phyloP scores from a whole-genome alignment of 73 alveolate genomes.

The Paramecium sonneborni region DNA sequence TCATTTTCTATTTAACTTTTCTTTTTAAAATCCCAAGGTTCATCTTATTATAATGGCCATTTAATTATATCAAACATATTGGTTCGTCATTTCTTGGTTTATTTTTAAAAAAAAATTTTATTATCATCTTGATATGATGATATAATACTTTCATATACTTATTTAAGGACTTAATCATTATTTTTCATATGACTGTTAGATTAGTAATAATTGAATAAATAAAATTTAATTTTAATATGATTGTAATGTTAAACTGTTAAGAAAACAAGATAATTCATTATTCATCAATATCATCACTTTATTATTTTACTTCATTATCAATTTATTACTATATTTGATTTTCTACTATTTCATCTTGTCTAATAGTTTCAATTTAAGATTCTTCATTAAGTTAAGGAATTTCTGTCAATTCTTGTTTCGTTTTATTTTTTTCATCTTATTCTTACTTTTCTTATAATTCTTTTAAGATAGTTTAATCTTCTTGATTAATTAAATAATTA shows the following conservation, averaged over 20 bases:
- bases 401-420: neutral
- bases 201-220: neutral
- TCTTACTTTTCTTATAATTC: neutral
- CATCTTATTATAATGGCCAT: conserved; percentile 17
- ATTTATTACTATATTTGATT: neutral
- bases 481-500: neutral
- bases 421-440: neutral
- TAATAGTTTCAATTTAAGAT: neutral
- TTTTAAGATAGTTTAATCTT: neutral
- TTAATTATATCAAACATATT: conserved; percentile 11
- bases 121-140: neutral
- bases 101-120: conserved; percentile 20
- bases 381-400: neutral
- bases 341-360: neutral
- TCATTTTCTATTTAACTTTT: conserved; percentile 9
- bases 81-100: conserved; percentile 54
- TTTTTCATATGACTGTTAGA: conserved; percentile 40
- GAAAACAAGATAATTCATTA: neutral
- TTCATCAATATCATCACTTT: neutral
- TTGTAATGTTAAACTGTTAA: neutral
- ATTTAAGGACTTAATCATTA: conserved; percentile 29
- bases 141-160: conserved; percentile 48
- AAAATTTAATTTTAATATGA: neutral
- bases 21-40: conserved; percentile 57
- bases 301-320: neutral